A percentile compares a stretch with the other conserved stretches of the same genome.
Conservation (phyloP, 192 early-diverging fungal genomes). For the Umbelopsis vinacea region DNA sequence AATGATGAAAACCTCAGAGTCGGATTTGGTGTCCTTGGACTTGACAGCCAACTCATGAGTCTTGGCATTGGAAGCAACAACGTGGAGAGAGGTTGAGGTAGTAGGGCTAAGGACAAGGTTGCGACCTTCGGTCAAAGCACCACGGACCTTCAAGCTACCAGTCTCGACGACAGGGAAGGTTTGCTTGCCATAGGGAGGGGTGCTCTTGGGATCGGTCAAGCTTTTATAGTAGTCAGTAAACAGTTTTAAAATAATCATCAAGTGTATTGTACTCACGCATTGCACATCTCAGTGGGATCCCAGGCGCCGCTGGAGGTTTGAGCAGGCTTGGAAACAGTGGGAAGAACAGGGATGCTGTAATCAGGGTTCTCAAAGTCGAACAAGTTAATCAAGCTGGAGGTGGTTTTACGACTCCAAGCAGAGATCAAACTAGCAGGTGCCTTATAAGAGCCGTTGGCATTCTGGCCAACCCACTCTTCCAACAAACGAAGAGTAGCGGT, state of each 20-base stretch:
- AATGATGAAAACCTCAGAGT: background rate
- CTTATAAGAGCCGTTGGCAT: conserved; percentile 18
- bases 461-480: conserved; percentile 32
- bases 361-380: conserved; percentile 30
- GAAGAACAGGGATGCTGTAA: conserved; percentile 20
- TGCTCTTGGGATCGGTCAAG: conserved; percentile 10
- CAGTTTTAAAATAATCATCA: background rate
- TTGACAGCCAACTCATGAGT: background rate
- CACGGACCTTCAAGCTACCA: conserved; percentile 25
- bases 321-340: conserved; percentile 23
- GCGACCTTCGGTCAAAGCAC: conserved; percentile 23
- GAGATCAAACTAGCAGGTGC: conserved; percentile 29
- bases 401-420: conserved; percentile 6
- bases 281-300: conserved; percentile 29
- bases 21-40: background rate
- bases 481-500: conserved; percentile 26
- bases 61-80: no score
- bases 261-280: background rate
- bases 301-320: background rate
- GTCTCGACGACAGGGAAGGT: conserved; percentile 17
- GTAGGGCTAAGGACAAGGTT: conserved; percentile 5
- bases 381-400: conserved; percentile 12
- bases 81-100: background rate
- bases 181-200: conserved; percentile 29
- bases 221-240: background rate